A percentile compares a stretch with the other conserved stretches of the same genome.
Conservation (phyloP, 139 green algal genomes). For the Chloropicon primus region DNA sequence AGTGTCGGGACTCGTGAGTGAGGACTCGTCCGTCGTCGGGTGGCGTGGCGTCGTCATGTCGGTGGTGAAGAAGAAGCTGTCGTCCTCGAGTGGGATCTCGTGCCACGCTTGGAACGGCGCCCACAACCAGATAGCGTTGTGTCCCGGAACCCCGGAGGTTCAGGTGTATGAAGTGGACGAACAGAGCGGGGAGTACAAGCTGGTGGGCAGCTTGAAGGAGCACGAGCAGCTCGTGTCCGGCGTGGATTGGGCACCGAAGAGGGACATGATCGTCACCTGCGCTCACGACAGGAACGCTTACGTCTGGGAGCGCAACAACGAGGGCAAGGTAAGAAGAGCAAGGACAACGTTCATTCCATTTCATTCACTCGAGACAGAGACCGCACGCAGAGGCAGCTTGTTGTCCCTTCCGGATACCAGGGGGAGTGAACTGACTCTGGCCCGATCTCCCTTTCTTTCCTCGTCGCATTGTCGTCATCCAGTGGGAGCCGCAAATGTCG, state of each 20-base stretch:
- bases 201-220: constrained; percentile 4
- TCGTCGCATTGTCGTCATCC: too few relatives aligned
- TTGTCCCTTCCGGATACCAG: constrained; percentile 21
- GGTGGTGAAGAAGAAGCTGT: neutral
- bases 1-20: too few relatives aligned
- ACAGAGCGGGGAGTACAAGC: neutral
- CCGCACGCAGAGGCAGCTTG: constrained; percentile 15
- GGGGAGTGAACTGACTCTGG: constrained; percentile 12
- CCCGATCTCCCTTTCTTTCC: too few relatives aligned
- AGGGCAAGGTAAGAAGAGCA: constrained; percentile 8
- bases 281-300: constrained; percentile 31
- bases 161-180: neutral
- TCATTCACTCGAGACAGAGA: too few relatives aligned
- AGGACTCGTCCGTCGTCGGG: neutral
- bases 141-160: neutral
- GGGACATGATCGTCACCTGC: constrained; percentile 24
- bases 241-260: constrained; percentile 23
- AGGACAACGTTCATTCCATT: neutral
- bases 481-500: constrained; percentile 17
- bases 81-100: neutral
- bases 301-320: constrained; percentile 14
- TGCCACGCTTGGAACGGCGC: neutral
- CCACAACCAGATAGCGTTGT: neutral
- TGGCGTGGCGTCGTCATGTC: neutral
- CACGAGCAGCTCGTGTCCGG: constrained; percentile 26